These are phyloP conservation scores for Hypocreales sp. DNA, from an alignment of 2,329 filamentous ascomycete genomes.

Conservation along the genomic window DNA sequence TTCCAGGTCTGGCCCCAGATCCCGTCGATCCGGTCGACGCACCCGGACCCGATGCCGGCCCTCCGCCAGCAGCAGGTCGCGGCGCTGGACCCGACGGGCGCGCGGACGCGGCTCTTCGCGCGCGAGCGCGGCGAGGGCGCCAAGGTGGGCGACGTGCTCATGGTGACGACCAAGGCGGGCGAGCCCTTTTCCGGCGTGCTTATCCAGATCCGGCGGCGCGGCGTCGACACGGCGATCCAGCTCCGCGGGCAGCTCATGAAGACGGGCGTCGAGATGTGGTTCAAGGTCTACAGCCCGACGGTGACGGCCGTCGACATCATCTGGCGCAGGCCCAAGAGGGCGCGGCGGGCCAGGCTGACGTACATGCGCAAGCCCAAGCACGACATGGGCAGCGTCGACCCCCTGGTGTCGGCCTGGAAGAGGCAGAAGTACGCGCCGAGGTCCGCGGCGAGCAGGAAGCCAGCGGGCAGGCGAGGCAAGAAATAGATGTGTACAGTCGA, in stretches of 20 bases:
- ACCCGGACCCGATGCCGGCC: constrained; percentile 51
- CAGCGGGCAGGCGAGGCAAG: constrained; percentile 4
- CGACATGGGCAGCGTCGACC: constrained; percentile 74
- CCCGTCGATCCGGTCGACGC: constrained; percentile 35
- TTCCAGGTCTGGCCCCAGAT: constrained; percentile 41
- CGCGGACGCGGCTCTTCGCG: constrained; percentile 68
- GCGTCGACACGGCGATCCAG: constrained; percentile 76
- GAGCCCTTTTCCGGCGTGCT: constrained; percentile 86
- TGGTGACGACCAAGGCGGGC: constrained; percentile 63
- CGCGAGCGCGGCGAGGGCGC: constrained; percentile 63
- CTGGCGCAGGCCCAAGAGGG: constrained; percentile 70
- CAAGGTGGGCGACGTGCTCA: constrained; percentile 77
- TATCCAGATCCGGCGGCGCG: constrained; percentile 73
- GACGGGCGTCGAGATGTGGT: constrained; percentile 92
- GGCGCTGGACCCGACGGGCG: constrained; percentile 70
- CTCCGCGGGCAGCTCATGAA: constrained; percentile 75
- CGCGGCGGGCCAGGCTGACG: constrained; percentile 72
- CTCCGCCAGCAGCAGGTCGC: constrained; percentile 56
- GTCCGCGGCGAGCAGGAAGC: constrained; percentile 13
- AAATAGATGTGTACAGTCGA: too few relatives aligned
- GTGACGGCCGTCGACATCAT: constrained; percentile 88
- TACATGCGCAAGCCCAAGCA: constrained; percentile 84
- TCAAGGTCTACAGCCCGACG: constrained; percentile 84
- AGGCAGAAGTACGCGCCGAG: constrained; percentile 26
- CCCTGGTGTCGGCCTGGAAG: constrained; percentile 46